phyloP scores from a whole-genome alignment of 495 filamentous ascomycete genomes.

The Xylona heveae region DNA sequence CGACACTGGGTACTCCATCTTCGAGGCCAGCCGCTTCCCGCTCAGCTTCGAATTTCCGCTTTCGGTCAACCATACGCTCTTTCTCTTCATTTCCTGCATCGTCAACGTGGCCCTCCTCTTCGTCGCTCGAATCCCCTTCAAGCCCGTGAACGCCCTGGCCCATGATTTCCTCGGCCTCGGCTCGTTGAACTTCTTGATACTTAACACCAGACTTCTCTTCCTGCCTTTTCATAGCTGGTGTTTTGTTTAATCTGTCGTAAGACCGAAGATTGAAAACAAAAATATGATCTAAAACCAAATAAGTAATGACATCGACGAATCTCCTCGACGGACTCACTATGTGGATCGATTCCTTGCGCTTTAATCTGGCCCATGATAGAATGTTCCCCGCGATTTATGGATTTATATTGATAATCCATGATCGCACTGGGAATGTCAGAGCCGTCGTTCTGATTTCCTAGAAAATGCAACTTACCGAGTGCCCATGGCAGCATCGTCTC shows the following conservation, averaged over 20 bases:
- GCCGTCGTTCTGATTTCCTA: neutral
- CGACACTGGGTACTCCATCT: slow-evolving; percentile 25
- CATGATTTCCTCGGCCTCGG: slow-evolving; percentile 72
- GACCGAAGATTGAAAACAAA: slow-evolving; percentile 83
- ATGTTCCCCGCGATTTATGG: slow-evolving; percentile 73
- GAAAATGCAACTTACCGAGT: slow-evolving; percentile 25
- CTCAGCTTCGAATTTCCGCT: slow-evolving; percentile 42
- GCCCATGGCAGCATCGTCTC: slow-evolving; percentile 60
- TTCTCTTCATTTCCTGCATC: slow-evolving; percentile 18
- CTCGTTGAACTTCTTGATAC: slow-evolving; percentile 70
- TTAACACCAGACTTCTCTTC: slow-evolving; percentile 61
- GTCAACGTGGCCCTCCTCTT: slow-evolving; percentile 9
- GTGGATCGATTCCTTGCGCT: slow-evolving; percentile 61
- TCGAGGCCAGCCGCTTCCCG: slow-evolving; percentile 21
- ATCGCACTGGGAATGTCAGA: slow-evolving; percentile 37
- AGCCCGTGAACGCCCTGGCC: slow-evolving; percentile 43
- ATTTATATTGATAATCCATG: slow-evolving; percentile 98
- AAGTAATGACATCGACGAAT: neutral
- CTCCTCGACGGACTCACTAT: slow-evolving; percentile 7
- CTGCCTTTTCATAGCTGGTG: slow-evolving; percentile 38
- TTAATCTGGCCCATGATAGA: slow-evolving; percentile 67
- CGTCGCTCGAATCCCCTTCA: neutral
- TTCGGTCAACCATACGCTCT: slow-evolving; percentile 25
- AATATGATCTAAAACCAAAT: slow-evolving; percentile 49
- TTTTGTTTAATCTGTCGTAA: slow-evolving; percentile 79